A percentile compares a stretch with the other conserved stretches of the same genome.
Evolutionary conservation across 1,284 basidiomycete species (phyloP).

Genomic region (Porogramme epimiltina): DNA sequence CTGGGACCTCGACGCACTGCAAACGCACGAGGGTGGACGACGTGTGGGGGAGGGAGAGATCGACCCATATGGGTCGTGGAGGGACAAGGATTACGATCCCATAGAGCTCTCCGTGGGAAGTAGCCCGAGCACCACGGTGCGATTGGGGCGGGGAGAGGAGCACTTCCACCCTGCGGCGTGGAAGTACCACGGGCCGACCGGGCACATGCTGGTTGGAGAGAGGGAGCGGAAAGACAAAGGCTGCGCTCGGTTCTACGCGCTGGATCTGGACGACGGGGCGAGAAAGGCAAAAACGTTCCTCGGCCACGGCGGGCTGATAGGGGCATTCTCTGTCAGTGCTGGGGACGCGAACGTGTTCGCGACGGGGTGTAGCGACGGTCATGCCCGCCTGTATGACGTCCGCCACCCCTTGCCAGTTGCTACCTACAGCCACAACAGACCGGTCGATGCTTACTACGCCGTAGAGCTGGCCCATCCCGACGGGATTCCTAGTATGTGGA

Average conservation of each 20-base stretch:
- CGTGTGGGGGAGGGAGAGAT: slow-evolving; percentile 11
- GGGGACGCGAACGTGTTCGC: slow-evolving; percentile 39
- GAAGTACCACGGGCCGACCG: neutral
- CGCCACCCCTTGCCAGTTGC: slow-evolving; percentile 31
- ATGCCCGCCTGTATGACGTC: slow-evolving; percentile 41
- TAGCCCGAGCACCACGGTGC: neutral
- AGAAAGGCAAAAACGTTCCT: slow-evolving; percentile 35
- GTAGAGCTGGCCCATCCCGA: slow-evolving; percentile 28
- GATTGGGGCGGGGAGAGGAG: slow-evolving; percentile 10
- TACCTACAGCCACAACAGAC: slow-evolving; percentile 26
- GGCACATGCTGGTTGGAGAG: neutral
- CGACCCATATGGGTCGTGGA: slow-evolving; percentile 24
- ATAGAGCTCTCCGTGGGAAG: slow-evolving; percentile 36
- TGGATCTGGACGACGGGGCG: slow-evolving; percentile 38
- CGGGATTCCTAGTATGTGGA: slow-evolving; percentile 28
- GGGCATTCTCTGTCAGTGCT: slow-evolving; percentile 34
- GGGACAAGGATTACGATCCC: slow-evolving; percentile 27
- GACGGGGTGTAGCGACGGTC: slow-evolving; percentile 39
- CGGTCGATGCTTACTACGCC: slow-evolving; percentile 15
- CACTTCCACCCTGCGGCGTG: neutral
- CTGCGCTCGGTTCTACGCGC: slow-evolving; percentile 1
- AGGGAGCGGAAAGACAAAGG: slow-evolving; percentile 6
- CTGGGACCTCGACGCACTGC: slow-evolving; percentile 35
- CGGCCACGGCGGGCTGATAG: slow-evolving; percentile 39
- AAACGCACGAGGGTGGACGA: slow-evolving; percentile 28